These are phyloP conservation scores for Aspergillus kassunensis DNA, from an alignment of 495 filamentous ascomycete genomes.

Conservation along the genomic window DNA sequence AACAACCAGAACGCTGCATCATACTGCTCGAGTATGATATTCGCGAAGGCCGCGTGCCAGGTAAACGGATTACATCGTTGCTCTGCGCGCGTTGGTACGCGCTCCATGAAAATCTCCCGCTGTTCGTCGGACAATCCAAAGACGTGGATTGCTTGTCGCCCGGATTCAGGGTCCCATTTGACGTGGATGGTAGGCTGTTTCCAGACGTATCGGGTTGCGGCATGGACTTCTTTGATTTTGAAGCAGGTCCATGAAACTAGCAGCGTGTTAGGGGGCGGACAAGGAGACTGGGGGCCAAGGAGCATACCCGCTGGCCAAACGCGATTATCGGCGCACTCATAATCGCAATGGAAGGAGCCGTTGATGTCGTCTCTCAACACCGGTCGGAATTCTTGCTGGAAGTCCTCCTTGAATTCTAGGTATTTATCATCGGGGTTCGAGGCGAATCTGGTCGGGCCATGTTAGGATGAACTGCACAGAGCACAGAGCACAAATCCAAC, in stretches of 20 bases:
- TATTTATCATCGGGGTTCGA: neutral
- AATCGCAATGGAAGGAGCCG: slow-evolving; percentile 16
- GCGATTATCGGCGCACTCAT: neutral
- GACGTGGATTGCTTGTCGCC: slow-evolving; percentile 8
- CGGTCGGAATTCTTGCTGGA: slow-evolving; percentile 6
- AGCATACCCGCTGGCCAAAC: neutral
- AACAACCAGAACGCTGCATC: slow-evolving; percentile 12
- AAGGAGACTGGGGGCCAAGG: neutral
- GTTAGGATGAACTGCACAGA: neutral
- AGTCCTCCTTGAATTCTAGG: neutral
- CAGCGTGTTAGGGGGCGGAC: neutral
- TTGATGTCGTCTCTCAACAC: slow-evolving; percentile 12
- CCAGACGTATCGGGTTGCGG: slow-evolving; percentile 9
- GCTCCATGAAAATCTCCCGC: neutral
- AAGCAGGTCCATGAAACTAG: slow-evolving; percentile 15
- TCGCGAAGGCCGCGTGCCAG: slow-evolving; percentile 13
- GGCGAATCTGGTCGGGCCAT: neutral
- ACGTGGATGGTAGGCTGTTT: slow-evolving; percentile 10
- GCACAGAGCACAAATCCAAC: neutral
- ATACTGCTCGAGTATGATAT: slow-evolving; percentile 5
- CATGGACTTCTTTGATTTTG: slow-evolving; percentile 14
- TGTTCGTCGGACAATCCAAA: neutral
- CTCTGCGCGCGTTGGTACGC: neutral
- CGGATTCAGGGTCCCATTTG: slow-evolving; percentile 4
- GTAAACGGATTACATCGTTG: slow-evolving; percentile 9